Conservation (phyloP, 1,139 yeast genomes). For the Candida sp. region DNA sequence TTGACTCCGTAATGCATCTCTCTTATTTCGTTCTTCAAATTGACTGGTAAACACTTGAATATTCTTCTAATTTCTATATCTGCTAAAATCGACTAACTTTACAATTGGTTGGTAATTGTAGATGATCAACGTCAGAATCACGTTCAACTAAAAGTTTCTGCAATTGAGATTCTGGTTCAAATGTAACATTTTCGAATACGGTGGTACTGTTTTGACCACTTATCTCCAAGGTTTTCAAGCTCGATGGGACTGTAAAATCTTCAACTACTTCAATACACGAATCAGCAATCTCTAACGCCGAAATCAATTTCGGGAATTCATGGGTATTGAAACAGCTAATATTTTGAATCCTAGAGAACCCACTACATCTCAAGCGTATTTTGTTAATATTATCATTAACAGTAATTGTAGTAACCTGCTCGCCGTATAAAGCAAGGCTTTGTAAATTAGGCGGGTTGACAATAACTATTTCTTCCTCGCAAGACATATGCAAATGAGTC, state of each 20-base stretch:
- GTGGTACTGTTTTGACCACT: not conserved
- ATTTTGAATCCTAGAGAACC: not conserved
- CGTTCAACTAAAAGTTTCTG: too few species aligned
- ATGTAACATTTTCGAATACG: not conserved
- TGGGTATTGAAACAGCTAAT: not conserved
- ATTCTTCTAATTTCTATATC: too few species aligned
- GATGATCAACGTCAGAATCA: too few species aligned
- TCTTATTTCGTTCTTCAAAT: too few species aligned
- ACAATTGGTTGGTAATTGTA: too few species aligned
- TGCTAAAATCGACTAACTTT: too few species aligned
- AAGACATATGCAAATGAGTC: not conserved
- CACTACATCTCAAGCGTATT: not conserved
- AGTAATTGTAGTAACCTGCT: not conserved
- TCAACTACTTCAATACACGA: not conserved
- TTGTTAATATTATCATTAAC: not conserved
- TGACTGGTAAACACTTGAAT: too few species aligned
- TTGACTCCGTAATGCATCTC: too few species aligned
- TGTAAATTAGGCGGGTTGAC: slow-evolving; percentile 1
- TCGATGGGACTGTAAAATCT: not conserved
- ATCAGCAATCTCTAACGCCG: not conserved
- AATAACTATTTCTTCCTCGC: not conserved
- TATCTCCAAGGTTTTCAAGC: not conserved
- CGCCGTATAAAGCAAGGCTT: not conserved
- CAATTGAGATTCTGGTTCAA: not conserved
- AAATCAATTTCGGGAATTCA: not conserved